A percentile compares a stretch with the other conserved stretches of the same genome.
Evolutionary conservation across 2,329 filamentous ascomycete species (phyloP).

Genomic region (Monilinia vaccinii-corymbosi): DNA sequence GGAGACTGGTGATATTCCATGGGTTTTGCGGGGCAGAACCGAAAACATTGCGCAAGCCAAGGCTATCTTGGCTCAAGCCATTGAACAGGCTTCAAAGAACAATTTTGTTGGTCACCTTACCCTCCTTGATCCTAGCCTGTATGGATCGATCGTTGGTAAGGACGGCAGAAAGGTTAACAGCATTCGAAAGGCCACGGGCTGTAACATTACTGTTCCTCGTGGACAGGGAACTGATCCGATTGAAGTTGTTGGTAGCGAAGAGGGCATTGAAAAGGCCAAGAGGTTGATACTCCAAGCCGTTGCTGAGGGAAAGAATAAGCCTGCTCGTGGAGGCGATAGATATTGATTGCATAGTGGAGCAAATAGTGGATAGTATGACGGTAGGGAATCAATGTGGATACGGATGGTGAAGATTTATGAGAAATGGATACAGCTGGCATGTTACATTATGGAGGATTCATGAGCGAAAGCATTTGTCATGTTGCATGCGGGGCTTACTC

Average conservation of each 20-base stretch:
- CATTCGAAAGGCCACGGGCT: constrained; percentile 86
- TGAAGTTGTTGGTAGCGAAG: constrained; percentile 71
- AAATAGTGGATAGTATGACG: neutral
- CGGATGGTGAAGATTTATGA: neutral
- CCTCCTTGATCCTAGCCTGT: constrained; percentile 74
- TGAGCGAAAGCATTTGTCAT: neutral
- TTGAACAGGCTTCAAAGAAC: constrained; percentile 62
- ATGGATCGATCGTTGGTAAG: constrained; percentile 82
- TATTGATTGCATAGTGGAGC: neutral
- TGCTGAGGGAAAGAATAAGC: constrained; percentile 40
- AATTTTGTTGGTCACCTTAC: constrained; percentile 62
- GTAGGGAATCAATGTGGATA: neutral
- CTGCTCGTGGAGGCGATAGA: constrained; percentile 1
- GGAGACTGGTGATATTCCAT: constrained; percentile 65
- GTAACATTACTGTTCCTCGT: constrained; percentile 86
- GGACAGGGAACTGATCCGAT: constrained; percentile 77
- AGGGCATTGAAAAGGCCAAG: constrained; percentile 78
- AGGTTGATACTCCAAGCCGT: constrained; percentile 83
- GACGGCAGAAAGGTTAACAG: constrained; percentile 86
- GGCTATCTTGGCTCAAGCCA: constrained; percentile 60
- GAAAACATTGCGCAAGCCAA: constrained; percentile 80
- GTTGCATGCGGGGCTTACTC: neutral
- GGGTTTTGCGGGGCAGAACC: constrained; percentile 72
- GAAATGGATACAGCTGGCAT: neutral
- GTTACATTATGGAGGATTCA: neutral